Base-by-base conservation (phyloP, 371 early-diverging fungal species). In the Batkoa obscura region DNA sequence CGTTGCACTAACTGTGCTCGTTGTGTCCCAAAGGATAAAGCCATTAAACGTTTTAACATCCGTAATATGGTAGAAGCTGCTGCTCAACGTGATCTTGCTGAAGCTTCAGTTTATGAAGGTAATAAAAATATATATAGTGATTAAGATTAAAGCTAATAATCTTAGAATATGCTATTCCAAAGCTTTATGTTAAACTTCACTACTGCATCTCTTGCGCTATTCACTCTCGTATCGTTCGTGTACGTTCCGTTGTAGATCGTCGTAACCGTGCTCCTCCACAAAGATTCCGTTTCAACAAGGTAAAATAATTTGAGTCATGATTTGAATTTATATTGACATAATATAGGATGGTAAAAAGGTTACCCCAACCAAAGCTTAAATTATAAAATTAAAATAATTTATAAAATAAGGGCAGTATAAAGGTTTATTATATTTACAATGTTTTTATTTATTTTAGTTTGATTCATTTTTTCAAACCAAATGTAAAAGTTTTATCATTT, bases 171-270 rank as follows among this genome's bases (percentile, higher is more conserved):
- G 88, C 88, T 60, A 80, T 98, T 59, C 99, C 99, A 74, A 97
- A 94, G 79, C 79, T 94, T 67, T 95, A 92, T 80, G 79, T 93
- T 78, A 97, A 98, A 83, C 78, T 82, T 61, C 90, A 90, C 69
- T 89, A 94, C 84, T 99, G 99, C 73, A 75, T 99, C 61, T 90
- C 93, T 55, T 98, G 99, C 79, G 99, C 97, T 57, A 94, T 98
- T 66, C 98, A 98, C 83, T 72, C 85, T 62, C 86, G 88, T 72
- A 81, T 94, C 56, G 98, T 99, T 62, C 90, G 94, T 78, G 94
- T 94, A 50, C 88, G 99, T 69, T 90, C 92, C 64, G 73, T 75
- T 61, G 78, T 68, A 42, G 88, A 79, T 66, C 88, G 98, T 69
- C 85, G 92, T 67, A 85, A 81, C 79, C 86, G 99, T 71, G 77